Percentiles rank a stretch among this genome's conserved stretches.
Conservation (phyloP, 1,284 basidiomycete genomes). For the Golubevia sp. region DNA sequence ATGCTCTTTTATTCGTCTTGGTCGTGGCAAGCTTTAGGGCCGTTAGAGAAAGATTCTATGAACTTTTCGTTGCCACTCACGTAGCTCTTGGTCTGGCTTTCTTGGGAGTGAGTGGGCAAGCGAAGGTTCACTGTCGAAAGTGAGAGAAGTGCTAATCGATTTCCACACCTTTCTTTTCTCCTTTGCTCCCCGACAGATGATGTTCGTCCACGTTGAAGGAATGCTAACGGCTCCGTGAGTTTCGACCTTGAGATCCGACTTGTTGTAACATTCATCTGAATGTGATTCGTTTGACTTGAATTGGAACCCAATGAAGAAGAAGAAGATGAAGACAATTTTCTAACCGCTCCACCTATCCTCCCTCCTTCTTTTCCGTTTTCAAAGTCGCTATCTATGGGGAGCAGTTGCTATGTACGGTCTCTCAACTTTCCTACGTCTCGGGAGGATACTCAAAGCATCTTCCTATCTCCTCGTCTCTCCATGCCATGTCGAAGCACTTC, state of each 20-base stretch:
- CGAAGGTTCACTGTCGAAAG: too few relatives aligned
- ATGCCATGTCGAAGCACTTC: conserved; percentile 14
- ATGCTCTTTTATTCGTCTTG: conserved; percentile 32
- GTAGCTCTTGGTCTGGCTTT: conserved; percentile 33
- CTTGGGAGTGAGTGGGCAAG: conserved; percentile 14
- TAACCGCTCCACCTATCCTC: too few relatives aligned
- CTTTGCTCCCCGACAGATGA: conserved; percentile 8
- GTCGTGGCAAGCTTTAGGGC: conserved; percentile 32
- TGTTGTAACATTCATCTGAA: too few relatives aligned
- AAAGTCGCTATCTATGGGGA: conserved; percentile 16
- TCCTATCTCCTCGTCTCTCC: conserved; percentile 12
- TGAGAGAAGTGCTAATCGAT: too few relatives aligned
- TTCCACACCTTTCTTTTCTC: too few relatives aligned
- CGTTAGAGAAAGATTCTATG: conserved; percentile 43
- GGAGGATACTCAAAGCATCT: conserved; percentile 18
- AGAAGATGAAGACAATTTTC: too few relatives aligned
- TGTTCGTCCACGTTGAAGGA: conserved; percentile 26
- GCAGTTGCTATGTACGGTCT: conserved; percentile 28
- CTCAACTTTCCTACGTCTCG: conserved; percentile 26
- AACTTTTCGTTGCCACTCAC: conserved; percentile 51
- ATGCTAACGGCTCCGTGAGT: too few relatives aligned
- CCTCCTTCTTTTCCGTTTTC: too few relatives aligned
- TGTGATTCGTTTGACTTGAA: too few relatives aligned
- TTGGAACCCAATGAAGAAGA: too few relatives aligned
- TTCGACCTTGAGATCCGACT: too few relatives aligned